These are phyloP conservation scores for Thinopyrum elongatum DNA, from an alignment of 176 grass and related monocot species.

Conservation along the genomic window DNA sequence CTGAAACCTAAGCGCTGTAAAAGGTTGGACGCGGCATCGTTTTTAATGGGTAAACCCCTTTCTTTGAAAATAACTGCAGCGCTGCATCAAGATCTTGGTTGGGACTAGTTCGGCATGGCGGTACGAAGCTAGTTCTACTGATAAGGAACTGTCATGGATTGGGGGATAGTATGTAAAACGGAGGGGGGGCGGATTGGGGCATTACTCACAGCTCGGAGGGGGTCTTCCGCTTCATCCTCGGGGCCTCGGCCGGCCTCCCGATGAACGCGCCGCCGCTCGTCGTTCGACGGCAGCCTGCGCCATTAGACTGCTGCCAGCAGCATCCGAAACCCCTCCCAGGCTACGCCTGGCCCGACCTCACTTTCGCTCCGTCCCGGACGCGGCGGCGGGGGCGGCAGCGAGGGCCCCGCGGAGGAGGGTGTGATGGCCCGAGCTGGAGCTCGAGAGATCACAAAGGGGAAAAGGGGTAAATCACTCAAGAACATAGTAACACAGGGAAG, in stretches of 20 bases:
- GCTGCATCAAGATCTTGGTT: not conserved
- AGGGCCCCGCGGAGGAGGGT: not conserved
- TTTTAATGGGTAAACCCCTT: not conserved
- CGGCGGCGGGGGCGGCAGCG: not conserved
- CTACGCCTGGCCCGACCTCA: not conserved
- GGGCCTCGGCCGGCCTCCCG: constrained; percentile 18
- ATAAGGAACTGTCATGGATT: not conserved
- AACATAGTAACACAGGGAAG: too few species aligned
- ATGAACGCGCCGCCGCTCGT: constrained; percentile 32
- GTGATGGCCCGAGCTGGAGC: too few species aligned
- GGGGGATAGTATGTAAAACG: not conserved
- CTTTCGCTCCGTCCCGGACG: not conserved
- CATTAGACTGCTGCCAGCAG: constrained; percentile 23
- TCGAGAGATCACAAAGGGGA: too few species aligned
- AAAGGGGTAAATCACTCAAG: too few species aligned
- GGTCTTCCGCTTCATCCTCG: constrained; percentile 86
- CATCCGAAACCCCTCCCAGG: not conserved
- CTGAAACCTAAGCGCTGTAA: not conserved
- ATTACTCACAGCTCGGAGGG: constrained; percentile 79
- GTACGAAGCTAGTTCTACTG: not conserved
- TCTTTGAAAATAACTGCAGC: not conserved
- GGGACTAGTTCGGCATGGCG: not conserved
- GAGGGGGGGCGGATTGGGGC: too few species aligned
- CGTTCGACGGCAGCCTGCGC: constrained; percentile 62
- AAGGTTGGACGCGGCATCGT: not conserved